Evolutionary conservation across 768 basidiomycete genomes (phyloP), one percentile per base, ranked within the genome.

Genomic region (Melanogaster broomeanus): DNA sequence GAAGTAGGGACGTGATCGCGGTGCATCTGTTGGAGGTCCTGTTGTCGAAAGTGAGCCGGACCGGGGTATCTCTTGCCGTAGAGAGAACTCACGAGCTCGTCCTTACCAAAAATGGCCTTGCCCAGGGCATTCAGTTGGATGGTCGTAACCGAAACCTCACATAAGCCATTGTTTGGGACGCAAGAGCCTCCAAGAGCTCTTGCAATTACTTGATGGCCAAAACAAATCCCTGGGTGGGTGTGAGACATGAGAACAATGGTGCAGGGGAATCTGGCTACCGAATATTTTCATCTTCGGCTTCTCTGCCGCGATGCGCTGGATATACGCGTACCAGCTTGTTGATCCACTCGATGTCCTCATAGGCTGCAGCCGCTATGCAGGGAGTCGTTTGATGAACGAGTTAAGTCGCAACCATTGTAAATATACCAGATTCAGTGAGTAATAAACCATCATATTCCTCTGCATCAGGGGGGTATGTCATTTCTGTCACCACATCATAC

Each of bases 1-100:
- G 78, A 61, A 0, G 64, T 52, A 1, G 91, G 87, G 43, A 96
- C 88, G 66, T 93, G 87, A 70, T 97, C 95, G 37, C 83, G 78
- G 70, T 97, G 95, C 88, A 93, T 87, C 71, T 93, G 78, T 68
- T 93, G 84, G 49, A 94, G 77, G 45, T 79, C 81, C 90, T 92
- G 66, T 19, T 40, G 24, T 30, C 1, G 18, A 3, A 25, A 18
- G 9, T 39, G 49, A 50, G 41, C n/a, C 12, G 11, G 16, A 24
- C 1, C 6, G 13, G 7, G 18, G 11, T 9, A n/a, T 13, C 13
- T 30, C n/a, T n/a, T 34, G 51, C 15, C n/a, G 11, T 27, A n/a
- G 19, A 5, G 15, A 10, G 21, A 3, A 52, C 72, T 48, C 56
- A 77, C 78, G 45, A 80, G 56, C 6, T 61, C 59, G 12, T 79